These are phyloP conservation scores for Fusarium compactum DNA, from an alignment of 2,329 filamentous ascomycete species.

Conservation along the genomic window DNA sequence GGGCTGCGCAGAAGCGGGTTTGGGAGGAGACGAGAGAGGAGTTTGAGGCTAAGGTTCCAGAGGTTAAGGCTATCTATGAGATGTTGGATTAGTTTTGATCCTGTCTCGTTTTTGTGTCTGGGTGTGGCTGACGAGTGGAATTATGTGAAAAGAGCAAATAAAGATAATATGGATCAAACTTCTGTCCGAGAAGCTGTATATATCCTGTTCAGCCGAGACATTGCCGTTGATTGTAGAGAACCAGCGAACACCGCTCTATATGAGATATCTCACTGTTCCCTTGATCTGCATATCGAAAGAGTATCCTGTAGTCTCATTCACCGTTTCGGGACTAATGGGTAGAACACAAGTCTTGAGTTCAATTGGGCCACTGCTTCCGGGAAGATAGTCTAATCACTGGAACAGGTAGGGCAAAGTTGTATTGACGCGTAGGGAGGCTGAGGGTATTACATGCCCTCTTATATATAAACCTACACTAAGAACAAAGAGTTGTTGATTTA, in stretches of 20 bases:
- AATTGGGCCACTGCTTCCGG: no score
- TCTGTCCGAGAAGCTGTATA: no score
- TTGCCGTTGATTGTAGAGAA: accelerated
- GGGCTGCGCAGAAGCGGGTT: constrained; percentile 40
- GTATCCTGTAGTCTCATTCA: background rate
- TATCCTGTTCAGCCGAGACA: no score
- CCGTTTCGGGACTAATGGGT: background rate
- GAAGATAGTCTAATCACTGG: no score
- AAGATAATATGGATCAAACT: no score
- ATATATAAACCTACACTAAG: background rate
- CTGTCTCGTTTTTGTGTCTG: background rate
- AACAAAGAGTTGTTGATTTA: background rate
- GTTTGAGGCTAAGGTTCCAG: constrained; percentile 42
- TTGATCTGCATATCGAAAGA: background rate
- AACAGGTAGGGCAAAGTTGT: no score
- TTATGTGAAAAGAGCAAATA: background rate
- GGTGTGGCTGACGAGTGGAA: background rate
- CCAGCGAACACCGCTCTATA: background rate
- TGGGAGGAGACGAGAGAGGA: constrained; percentile 44
- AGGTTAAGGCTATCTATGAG: constrained; percentile 42
- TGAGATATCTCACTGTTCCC: background rate
- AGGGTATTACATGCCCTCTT: no score
- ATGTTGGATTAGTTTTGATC: constrained; percentile 27
- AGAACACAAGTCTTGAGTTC: background rate
- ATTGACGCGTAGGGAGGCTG: no score